Base-by-base conservation (phyloP, 352 stramenopile species). In the Elongisporangium undulatum region DNA sequence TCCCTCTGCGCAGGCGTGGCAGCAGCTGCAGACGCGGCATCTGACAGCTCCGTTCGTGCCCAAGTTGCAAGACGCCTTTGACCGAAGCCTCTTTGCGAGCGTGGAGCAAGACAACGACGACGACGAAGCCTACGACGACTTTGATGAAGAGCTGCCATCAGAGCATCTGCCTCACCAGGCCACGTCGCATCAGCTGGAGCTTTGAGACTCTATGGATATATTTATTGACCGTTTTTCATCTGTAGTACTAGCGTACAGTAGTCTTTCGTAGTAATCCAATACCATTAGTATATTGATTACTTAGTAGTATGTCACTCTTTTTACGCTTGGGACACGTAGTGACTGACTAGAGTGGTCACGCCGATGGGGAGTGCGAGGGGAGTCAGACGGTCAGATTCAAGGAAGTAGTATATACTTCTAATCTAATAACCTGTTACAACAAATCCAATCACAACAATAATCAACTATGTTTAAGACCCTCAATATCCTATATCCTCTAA, bases 81-180 rank as follows among this genome's bases (percentile, higher is more conserved):
- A 92, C 59, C 89, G 76, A 17, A 86, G 75, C 54, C 68, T 89
- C 13, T 92, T 92, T 26, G 71, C 71, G 10, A 79, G 81, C 17
- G 72, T 74, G 7, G 66, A 73, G 24, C 69, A 76, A 16, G n/a
- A n/a, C n/a, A n/a, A n/a, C n/a, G 63, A 78, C 45, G 64, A 69
- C 12, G 66, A 71, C 20, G 75, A 76, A 29, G 72, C 65, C 24
- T 65, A 85, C 60, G 70, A 72, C 29, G 66, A 73, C 51, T 86
- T 79, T 19, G 72, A 75, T 41, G 5, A 41, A 41, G 29, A 41
- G 29, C 8, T 15, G 2, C 13, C 29, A 15, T 6, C 8, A 15
- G 8, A 41, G 29, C 29, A 13, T 9, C 29, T 41, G 1, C 29
- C 29, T 41, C 29, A 15, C 5, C 29, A 41, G 29, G 8, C 1